Percentiles rank a stretch among this genome's conserved stretches.
phyloP scores from a whole-genome alignment of 208 protist genomes.

The Crithidia thermophila region DNA sequence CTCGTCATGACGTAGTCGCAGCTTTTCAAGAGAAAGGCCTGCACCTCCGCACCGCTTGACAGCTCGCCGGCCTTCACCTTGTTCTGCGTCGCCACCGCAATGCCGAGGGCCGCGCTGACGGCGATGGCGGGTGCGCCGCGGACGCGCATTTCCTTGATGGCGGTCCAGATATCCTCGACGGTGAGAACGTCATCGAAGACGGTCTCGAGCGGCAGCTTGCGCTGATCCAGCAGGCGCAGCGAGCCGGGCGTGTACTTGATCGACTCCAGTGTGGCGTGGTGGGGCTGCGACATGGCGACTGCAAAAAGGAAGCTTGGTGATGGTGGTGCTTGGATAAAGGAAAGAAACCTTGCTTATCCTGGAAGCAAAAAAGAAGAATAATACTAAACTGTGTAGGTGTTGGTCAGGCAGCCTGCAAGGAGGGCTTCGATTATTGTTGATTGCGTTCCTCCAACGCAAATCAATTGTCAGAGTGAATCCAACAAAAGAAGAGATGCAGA shows the following conservation, averaged over 20 bases:
- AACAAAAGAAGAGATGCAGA: no score
- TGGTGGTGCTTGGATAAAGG: neutral
- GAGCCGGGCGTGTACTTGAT: constrained; percentile 75
- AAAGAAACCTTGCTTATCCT: neutral
- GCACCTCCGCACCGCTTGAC: constrained; percentile 34
- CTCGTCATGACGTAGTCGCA: constrained; percentile 92
- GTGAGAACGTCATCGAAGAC: constrained; percentile 82
- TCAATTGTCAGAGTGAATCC: no score
- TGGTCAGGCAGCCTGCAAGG: no score
- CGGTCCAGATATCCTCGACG: constrained; percentile 85
- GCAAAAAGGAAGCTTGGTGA: neutral
- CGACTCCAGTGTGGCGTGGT: constrained; percentile 76
- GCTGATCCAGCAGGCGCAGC: constrained; percentile 85
- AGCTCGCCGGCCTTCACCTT: constrained; percentile 38
- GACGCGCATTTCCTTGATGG: constrained; percentile 95
- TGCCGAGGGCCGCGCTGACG: constrained; percentile 91
- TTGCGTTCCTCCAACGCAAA: no score
- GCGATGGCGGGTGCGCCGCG: constrained; percentile 96
- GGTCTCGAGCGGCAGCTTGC: constrained; percentile 79
- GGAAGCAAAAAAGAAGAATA: neutral
- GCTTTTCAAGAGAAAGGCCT: constrained; percentile 63
- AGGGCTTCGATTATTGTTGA: no score
- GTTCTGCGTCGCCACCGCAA: constrained; percentile 84
- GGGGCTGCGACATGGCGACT: constrained; percentile 35
- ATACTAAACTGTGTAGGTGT: no score